These are phyloP conservation scores for Raffaelea arxii DNA, from an alignment of 2,329 filamentous ascomycete genomes.

Conservation along the genomic window DNA sequence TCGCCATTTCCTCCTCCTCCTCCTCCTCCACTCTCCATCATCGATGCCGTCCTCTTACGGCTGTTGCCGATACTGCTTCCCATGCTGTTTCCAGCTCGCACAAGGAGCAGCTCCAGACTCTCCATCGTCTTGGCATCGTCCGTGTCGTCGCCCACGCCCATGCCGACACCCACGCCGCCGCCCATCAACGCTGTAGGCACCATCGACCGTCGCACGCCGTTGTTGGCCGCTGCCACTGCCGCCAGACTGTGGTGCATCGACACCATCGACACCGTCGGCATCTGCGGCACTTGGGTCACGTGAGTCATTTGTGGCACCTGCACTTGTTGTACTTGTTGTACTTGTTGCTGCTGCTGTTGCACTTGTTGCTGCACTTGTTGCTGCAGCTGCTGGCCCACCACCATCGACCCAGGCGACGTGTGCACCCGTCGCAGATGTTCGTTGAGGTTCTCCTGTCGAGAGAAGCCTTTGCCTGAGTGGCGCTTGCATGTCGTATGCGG, in stretches of 20 bases:
- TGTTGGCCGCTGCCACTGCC: not conserved
- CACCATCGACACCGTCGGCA: not conserved
- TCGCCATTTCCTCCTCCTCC: not conserved
- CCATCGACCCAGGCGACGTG: conserved; percentile 23
- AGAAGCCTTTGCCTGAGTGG: conserved; percentile 80
- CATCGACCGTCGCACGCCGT: conserved; percentile 6
- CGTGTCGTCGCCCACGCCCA: not conserved
- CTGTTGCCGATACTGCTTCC: too few species aligned
- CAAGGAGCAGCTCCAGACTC: conserved; percentile 4
- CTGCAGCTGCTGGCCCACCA: not conserved
- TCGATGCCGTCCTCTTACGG: conserved; percentile 8
- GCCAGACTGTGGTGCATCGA: not conserved
- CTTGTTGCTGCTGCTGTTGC: not conserved
- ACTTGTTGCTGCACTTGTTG: not conserved
- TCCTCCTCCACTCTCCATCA: not conserved
- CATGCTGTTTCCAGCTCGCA: too few species aligned
- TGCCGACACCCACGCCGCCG: conserved; percentile 1
- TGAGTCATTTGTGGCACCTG: too few species aligned
- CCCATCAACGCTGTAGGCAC: not conserved
- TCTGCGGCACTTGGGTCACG: not conserved
- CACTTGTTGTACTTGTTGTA: too few species aligned
- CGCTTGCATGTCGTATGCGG: conserved; percentile 83
- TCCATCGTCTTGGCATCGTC: conserved; percentile 8
- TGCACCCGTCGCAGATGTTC: conserved; percentile 92
- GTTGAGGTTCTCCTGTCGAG: conserved; percentile 84